Evolutionary conservation across 768 basidiomycete species (phyloP).

Genomic region (Grammothele lineata): DNA sequence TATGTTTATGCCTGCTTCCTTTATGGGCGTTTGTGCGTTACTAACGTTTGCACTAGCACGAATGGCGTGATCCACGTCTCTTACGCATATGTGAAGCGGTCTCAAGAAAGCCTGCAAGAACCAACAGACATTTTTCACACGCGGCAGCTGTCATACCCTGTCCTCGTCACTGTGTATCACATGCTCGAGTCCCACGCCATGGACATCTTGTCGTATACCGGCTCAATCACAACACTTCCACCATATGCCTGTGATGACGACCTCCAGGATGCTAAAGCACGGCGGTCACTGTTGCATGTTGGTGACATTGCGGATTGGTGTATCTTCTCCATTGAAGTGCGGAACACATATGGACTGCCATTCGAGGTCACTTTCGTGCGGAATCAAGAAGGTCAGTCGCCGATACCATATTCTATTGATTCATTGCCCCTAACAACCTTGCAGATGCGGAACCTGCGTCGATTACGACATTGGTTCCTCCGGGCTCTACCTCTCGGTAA

Average conservation of each 20-base stretch:
- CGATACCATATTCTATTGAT: not conserved
- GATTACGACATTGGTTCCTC: constrained; percentile 65
- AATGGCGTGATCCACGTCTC: constrained; percentile 78
- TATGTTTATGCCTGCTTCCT: constrained; percentile 35
- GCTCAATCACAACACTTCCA: constrained; percentile 10
- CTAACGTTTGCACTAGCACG: constrained; percentile 43
- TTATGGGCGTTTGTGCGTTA: constrained; percentile 15
- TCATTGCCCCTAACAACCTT: not conserved
- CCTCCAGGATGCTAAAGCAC: constrained; percentile 14
- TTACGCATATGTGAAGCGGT: constrained; percentile 67
- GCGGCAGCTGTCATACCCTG: constrained; percentile 82
- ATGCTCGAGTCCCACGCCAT: constrained; percentile 87
- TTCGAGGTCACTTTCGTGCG: constrained; percentile 85
- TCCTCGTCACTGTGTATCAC: constrained; percentile 92
- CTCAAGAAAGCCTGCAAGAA: constrained; percentile 24
- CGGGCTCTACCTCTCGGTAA: constrained; percentile 82
- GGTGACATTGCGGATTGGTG: constrained; percentile 69
- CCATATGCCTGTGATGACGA: constrained; percentile 16
- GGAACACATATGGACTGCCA: constrained; percentile 86
- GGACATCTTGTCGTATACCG: constrained; percentile 70
- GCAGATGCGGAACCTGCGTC: constrained; percentile 39
- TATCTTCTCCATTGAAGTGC: constrained; percentile 84
- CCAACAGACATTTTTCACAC: constrained; percentile 66
- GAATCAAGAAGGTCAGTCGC: constrained; percentile 49
- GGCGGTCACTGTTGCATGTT: constrained; percentile 32